phyloP scores from a whole-genome alignment of 2,329 filamentous ascomycete genomes.

The Sporothrix inflata region DNA sequence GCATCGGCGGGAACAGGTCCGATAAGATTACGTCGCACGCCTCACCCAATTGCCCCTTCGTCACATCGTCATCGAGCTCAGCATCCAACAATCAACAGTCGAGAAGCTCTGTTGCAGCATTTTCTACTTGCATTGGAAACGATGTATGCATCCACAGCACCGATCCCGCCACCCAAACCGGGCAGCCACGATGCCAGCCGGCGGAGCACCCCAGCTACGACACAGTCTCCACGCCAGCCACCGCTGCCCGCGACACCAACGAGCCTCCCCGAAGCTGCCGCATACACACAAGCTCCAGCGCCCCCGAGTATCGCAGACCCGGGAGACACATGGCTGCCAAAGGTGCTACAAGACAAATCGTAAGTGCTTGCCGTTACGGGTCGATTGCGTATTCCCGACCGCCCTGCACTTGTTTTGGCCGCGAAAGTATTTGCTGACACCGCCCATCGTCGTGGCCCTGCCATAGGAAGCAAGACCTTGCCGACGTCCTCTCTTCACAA shows the following conservation, averaged over 20 bases:
- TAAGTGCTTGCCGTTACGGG: conserved; percentile 47
- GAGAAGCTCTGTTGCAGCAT: neutral
- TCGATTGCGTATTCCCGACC: neutral
- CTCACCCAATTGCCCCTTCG: neutral
- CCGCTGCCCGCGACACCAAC: conserved; percentile 37
- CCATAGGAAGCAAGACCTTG: conserved; percentile 75
- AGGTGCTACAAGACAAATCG: conserved; percentile 79
- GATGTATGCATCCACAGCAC: conserved; percentile 60
- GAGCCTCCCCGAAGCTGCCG: conserved; percentile 37
- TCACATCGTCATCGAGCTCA: neutral
- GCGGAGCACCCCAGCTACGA: conserved; percentile 62
- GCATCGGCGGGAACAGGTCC: neutral
- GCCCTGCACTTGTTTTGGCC: neutral
- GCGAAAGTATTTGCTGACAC: neutral
- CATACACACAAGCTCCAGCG: conserved; percentile 36
- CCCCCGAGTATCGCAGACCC: conserved; percentile 56
- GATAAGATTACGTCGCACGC: neutral
- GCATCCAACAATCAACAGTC: neutral
- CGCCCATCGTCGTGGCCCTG: neutral
- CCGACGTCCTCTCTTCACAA: conserved; percentile 66
- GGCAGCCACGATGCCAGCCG: conserved; percentile 70
- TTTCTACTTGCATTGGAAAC: neutral
- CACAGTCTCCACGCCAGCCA: conserved; percentile 50
- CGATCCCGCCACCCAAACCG: conserved; percentile 73
- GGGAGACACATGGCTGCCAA: conserved; percentile 77